phyloP scores from a whole-genome alignment of 192 early-diverging fungal species.

The Podochytrium sp. region DNA sequence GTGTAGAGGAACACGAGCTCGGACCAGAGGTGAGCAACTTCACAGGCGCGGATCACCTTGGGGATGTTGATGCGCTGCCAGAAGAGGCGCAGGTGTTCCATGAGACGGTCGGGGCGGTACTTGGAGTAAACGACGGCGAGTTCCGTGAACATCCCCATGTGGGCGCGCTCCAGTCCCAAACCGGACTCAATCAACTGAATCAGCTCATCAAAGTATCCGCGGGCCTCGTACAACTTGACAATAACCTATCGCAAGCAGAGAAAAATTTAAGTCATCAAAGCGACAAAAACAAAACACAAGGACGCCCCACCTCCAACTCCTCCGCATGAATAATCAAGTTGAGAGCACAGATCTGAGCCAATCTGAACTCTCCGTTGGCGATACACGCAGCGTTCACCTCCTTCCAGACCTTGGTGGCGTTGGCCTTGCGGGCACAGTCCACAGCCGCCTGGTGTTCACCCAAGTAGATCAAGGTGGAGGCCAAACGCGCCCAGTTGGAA shows the following conservation, averaged over 20 bases:
- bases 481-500: conserved; percentile 96
- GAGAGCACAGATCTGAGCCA: conserved; percentile 98
- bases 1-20: conserved; percentile 98
- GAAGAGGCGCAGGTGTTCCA: conserved; percentile 97
- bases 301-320: conserved; percentile 83
- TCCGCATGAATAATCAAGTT: conserved; percentile 97
- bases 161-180: conserved; percentile 94
- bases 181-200: conserved; percentile 91
- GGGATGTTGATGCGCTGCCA: conserved; percentile 98
- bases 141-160: conserved; percentile 99
- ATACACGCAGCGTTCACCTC: conserved; percentile 98
- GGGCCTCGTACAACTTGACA: conserved; percentile 83
- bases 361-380: conserved; percentile 89
- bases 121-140: conserved; percentile 96
- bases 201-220: conserved; percentile 91
- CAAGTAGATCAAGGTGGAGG: conserved; percentile 94
- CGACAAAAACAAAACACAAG: background rate
- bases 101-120: conserved; percentile 91
- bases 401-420: conserved; percentile 99
- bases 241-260: conserved; percentile 51
- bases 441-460: conserved; percentile 96
- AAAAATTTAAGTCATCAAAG: conserved; percentile 7
- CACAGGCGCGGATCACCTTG: conserved; percentile 96
- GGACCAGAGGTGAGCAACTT: conserved; percentile 92
- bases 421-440: conserved; percentile 98